Percentiles rank a stretch among this genome's conserved stretches.
phyloP scores from a whole-genome alignment of 306 rosid genomes.

The Dalbergia oliveri region DNA sequence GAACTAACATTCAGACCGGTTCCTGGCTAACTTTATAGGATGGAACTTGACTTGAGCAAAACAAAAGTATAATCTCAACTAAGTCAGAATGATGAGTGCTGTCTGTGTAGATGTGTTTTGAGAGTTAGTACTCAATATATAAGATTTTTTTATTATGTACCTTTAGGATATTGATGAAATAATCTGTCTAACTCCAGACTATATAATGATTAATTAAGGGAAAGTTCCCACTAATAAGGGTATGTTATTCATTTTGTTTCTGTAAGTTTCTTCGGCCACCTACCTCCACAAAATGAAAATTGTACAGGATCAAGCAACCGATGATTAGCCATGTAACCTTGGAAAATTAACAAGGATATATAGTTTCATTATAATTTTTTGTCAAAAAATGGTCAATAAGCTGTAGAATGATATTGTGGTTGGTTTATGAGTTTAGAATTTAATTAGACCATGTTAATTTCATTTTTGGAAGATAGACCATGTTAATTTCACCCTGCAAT shows the following conservation, averaged over 20 bases:
- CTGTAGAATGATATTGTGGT: background rate
- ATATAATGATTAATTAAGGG: background rate
- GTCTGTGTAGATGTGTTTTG: no score
- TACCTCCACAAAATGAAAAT: background rate
- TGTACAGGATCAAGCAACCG: background rate
- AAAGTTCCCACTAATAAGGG: background rate
- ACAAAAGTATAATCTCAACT: no score
- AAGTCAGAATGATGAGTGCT: no score
- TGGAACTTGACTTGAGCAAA: no score
- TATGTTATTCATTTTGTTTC: no score
- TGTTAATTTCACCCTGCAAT: background rate
- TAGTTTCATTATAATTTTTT: background rate
- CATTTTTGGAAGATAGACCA: background rate
- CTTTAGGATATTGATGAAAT: no score
- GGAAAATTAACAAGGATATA: background rate
- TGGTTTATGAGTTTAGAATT: background rate
- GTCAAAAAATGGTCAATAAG: background rate
- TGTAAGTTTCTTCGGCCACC: slow-evolving; percentile 1
- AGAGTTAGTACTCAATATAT: background rate
- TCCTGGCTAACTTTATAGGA: no score
- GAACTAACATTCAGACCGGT: no score
- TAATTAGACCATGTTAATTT: background rate
- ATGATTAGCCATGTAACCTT: background rate
- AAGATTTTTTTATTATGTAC: no score
- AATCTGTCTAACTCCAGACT: no score